phyloP scores from a whole-genome alignment of 2,329 filamentous ascomycete genomes.

The Penicillium sp. region DNA sequence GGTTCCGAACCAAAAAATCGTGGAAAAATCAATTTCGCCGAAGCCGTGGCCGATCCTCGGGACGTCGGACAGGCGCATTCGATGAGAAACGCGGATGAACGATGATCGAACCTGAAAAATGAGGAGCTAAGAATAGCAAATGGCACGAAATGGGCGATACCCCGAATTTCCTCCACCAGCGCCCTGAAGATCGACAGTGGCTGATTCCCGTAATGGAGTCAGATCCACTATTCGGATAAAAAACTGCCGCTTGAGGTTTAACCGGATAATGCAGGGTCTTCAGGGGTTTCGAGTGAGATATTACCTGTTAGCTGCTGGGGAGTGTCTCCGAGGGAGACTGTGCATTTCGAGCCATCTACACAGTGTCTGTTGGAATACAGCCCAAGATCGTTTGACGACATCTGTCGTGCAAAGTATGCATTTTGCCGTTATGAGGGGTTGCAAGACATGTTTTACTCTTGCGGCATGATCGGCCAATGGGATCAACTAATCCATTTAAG shows the following conservation, averaged over 20 bases:
- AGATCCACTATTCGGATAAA: conserved; percentile 8
- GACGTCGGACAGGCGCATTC: not conserved
- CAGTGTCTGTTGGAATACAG: not conserved
- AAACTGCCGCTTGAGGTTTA: not conserved
- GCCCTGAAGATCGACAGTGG: conserved; percentile 12
- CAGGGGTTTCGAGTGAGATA: not conserved
- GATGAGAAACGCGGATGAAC: not conserved
- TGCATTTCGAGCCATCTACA: not conserved
- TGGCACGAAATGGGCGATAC: not conserved
- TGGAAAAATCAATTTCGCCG: not conserved
- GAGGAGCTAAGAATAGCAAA: conserved; percentile 2
- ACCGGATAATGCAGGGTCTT: not conserved
- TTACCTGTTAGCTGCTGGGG: not conserved
- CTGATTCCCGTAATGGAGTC: conserved; percentile 4
- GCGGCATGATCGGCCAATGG: conserved; percentile 10
- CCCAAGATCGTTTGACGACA: not conserved
- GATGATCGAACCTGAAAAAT: not conserved
- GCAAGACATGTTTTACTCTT: conserved; percentile 20
- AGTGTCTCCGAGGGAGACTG: not conserved
- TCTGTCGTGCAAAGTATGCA: not conserved
- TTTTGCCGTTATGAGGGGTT: not conserved
- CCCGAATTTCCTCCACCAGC: not conserved
- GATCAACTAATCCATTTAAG: not conserved
- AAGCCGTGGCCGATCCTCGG: not conserved
- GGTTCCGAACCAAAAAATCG: not conserved